Evolutionary conservation across 2,329 filamentous ascomycete genomes (phyloP), one percentile per base, ranked within the genome.

Genomic region (Venturia aucupariae): DNA sequence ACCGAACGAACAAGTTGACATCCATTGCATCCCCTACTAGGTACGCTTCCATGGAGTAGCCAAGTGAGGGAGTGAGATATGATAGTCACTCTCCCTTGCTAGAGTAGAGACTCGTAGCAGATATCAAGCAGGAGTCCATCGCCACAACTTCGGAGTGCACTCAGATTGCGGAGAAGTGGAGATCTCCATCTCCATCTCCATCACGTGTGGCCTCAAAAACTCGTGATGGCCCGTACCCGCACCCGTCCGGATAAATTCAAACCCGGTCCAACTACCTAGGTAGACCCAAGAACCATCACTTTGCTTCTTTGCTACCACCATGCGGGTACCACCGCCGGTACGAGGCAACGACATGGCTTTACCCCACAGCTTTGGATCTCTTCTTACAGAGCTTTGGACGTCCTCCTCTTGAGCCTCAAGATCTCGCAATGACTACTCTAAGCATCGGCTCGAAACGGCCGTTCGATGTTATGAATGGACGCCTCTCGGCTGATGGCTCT

Each of bases 371-470:
- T 27, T n/a, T 35, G 17, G 2, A 35, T 57, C 27, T 57, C 22
- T 27, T 51, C 46, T 57, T 22, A 2, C 4, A 32, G 51, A 57
- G 30, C 30, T 5, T n/a, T 4, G 5, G 1, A 3, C 30, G 2
- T 35, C 51, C 19, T 11, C 6, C 30, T 41, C 59, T n/a, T 42
- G 38, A 60, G 15, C 24, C 35, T 27, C 35, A 8, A 42, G n/a
- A 19, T 11, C 35, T 63, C 32, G 46, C 19, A 30, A 63, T 51
- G 62, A 19, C 62, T 11, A 48, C 62, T 38, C 32, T 60, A 15
- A 27, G 38, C n/a, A 44, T 42, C 30, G 62, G 48, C 62, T 55
- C 62, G 46, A 63, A 63, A 38, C 27, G 62, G n/a, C 15, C 62
- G 32, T 59, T 55, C 7, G 62, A 46, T 54, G 13, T 27, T 15